phyloP scores from a whole-genome alignment of 2,329 filamentous ascomycete species.

The Trichoderma afroharzianum region DNA sequence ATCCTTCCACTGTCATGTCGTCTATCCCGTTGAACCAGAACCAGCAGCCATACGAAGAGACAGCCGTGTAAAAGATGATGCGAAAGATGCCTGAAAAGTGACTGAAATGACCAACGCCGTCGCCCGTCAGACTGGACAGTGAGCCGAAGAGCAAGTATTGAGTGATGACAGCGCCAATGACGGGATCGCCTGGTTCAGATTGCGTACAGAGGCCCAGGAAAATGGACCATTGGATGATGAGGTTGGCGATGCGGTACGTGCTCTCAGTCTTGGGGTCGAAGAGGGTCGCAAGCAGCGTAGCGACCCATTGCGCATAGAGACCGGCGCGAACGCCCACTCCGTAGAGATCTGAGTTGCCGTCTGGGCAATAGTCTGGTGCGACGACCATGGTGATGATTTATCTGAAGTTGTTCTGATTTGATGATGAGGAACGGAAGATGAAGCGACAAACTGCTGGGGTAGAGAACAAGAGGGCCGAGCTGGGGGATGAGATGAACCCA shows the following conservation, averaged over 20 bases:
- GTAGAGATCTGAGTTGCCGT: constrained; percentile 28
- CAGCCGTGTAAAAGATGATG: constrained; percentile 23
- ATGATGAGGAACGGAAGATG: background rate
- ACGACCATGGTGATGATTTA: background rate
- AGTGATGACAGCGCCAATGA: constrained; percentile 24
- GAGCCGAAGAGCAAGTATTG: constrained; percentile 27
- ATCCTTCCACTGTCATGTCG: constrained; percentile 15
- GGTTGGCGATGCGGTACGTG: constrained; percentile 27
- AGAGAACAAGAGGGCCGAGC: background rate
- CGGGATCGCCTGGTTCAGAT: constrained; percentile 19
- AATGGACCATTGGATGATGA: constrained; percentile 29
- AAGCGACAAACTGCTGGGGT: background rate
- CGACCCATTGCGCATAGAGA: constrained; percentile 26
- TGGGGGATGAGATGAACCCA: background rate
- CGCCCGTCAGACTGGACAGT: constrained; percentile 26
- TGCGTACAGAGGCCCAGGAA: constrained; percentile 28
- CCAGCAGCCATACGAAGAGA: constrained; percentile 25
- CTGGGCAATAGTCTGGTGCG: background rate
- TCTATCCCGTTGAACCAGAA: constrained; percentile 26
- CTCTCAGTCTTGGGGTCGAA: constrained; percentile 23
- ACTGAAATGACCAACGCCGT: constrained; percentile 23
- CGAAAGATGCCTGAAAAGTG: constrained; percentile 24
- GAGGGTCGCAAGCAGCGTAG: constrained; percentile 25
- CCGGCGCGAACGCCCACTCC: constrained; percentile 27
- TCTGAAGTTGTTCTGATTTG: background rate